phyloP scores from a whole-genome alignment of 331 rosid species.

The Arachis monticola region DNA sequence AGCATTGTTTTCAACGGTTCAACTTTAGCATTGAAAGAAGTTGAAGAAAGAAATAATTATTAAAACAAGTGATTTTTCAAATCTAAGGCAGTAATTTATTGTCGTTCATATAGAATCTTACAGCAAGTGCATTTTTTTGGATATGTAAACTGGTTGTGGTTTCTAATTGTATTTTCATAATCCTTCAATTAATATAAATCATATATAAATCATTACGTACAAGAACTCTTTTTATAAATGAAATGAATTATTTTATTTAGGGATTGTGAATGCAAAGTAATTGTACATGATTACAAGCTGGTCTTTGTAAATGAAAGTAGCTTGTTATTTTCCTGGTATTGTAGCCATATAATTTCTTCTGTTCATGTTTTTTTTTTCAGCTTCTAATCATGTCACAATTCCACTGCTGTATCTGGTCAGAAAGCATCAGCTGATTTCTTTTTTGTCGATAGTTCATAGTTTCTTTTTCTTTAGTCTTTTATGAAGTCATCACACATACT shows the following conservation, averaged over 20 bases:
- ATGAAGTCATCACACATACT: neutral
- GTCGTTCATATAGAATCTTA: conserved; percentile 2
- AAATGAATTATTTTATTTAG: conserved; percentile 19
- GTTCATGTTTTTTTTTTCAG: conserved; percentile 18
- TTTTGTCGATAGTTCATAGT: neutral
- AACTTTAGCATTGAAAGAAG: neutral
- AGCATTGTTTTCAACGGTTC: conserved; percentile 22
- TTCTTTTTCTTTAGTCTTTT: neutral
- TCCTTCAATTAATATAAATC: conserved; percentile 8
- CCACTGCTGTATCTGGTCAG: neutral
- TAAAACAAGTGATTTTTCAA: neutral
- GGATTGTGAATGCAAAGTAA: conserved; percentile 14
- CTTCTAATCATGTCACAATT: conserved; percentile 23
- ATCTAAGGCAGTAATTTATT: neutral
- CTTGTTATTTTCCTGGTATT: conserved; percentile 31
- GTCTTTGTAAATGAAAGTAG: conserved; percentile 6
- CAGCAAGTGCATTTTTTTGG: neutral
- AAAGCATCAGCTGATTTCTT: conserved; percentile 14
- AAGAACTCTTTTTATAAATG: neutral
- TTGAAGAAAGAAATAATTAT: no score
- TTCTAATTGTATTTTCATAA: neutral
- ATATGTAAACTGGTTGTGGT: neutral
- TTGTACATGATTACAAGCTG: conserved; percentile 17
- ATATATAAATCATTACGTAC: neutral
- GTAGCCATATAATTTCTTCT: conserved; percentile 8